Evolutionary conservation across 176 grass and related monocot species (phyloP).

Genomic region (Ampelocalamus luodianensis): DNA sequence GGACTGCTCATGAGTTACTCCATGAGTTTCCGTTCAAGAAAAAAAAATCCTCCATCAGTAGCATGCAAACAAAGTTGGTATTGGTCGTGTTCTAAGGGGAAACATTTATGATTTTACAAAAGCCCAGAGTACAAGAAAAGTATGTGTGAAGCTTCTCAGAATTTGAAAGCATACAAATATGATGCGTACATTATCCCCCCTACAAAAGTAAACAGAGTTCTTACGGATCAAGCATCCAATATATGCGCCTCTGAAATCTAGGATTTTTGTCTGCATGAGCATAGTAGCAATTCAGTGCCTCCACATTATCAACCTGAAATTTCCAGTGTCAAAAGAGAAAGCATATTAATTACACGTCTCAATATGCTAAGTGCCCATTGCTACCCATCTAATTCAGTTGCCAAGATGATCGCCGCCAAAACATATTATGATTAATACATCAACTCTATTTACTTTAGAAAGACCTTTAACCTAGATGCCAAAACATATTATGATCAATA

Average conservation of each 20-base stretch:
- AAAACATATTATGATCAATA: constrained; percentile 6
- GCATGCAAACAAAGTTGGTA: neutral
- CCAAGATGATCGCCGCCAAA: neutral
- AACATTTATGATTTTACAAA: neutral
- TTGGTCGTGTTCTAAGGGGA: neutral
- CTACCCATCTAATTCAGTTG: constrained; percentile 5
- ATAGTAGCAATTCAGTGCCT: constrained; percentile 82
- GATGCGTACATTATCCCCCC: neutral
- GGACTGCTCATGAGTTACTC: neutral
- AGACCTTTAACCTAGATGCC: constrained; percentile 3
- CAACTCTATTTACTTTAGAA: neutral
- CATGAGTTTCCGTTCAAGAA: neutral
- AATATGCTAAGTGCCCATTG: neutral
- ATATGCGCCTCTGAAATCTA: constrained; percentile 74
- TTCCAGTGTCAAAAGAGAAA: constrained; percentile 16
- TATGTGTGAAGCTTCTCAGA: neutral
- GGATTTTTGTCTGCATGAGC: constrained; percentile 62
- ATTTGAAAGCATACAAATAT: constrained; percentile 3
- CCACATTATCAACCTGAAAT: constrained; percentile 72
- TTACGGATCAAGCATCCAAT: constrained; percentile 99
- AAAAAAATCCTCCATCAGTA: neutral
- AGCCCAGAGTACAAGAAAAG: neutral
- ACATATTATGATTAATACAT: constrained; percentile 2
- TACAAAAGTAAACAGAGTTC: constrained; percentile 25
- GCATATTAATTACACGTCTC: neutral